Conservation (phyloP, 345 rosid species). For the Anastatica hierochuntica region DNA sequence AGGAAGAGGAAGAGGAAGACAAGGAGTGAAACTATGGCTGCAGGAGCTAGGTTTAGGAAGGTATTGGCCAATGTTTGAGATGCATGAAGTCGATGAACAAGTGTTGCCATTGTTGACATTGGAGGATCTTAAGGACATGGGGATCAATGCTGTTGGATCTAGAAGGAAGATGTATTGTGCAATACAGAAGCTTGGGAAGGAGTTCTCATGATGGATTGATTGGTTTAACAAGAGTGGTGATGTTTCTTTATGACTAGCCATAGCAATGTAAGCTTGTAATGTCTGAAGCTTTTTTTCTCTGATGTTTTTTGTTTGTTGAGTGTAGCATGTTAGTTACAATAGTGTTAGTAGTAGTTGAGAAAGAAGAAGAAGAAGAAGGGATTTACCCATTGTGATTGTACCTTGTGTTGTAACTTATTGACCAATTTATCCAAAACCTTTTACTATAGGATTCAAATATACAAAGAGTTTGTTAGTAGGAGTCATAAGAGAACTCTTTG, state of each 20-base stretch:
- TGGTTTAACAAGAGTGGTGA: neutral
- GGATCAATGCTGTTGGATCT: slow-evolving; percentile 77
- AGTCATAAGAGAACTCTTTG: too few species aligned
- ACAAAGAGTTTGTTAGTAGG: neutral
- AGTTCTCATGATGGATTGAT: slow-evolving; percentile 42
- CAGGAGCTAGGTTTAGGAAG: slow-evolving; percentile 52
- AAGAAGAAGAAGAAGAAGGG: slow-evolving; percentile 6
- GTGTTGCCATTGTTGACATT: slow-evolving; percentile 70
- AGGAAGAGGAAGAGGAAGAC: slow-evolving; percentile 23
- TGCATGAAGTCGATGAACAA: slow-evolving; percentile 84
- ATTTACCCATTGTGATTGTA: slow-evolving; percentile 2
- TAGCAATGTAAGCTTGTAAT: slow-evolving; percentile 43
- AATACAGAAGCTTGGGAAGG: slow-evolving; percentile 65
- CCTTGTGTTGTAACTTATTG: slow-evolving; percentile 5
- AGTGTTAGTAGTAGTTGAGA: slow-evolving; percentile 26
- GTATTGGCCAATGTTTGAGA: slow-evolving; percentile 69
- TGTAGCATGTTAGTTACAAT: slow-evolving; percentile 8
- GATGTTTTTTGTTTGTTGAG: slow-evolving; percentile 10
- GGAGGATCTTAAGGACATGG: slow-evolving; percentile 91
- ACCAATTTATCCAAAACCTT: slow-evolving; percentile 9
- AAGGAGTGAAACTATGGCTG: slow-evolving; percentile 17
- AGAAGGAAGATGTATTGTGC: slow-evolving; percentile 79
- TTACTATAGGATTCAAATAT: neutral
- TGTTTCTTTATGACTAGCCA: slow-evolving; percentile 20
- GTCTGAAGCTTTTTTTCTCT: slow-evolving; percentile 27